Conservation (phyloP, 345 rosid species). For the Arabidopsis suecica region DNA sequence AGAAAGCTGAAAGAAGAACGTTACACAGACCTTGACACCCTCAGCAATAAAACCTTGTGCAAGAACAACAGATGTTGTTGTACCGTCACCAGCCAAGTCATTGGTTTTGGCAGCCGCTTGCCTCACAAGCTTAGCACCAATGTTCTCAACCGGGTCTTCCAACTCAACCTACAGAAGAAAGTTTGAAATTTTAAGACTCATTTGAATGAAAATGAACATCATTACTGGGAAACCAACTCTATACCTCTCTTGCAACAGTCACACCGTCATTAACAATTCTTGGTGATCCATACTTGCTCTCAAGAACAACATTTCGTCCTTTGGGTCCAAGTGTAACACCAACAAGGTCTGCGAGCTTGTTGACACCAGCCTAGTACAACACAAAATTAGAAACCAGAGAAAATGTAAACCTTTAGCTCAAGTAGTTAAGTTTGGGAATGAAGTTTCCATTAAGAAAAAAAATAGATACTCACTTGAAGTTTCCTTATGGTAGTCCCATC, state of each 20-base stretch:
- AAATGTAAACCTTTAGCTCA: not conserved
- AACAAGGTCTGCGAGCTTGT: conserved; percentile 97
- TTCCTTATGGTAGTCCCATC: conserved; percentile 90
- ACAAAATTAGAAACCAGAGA: conserved; percentile 6
- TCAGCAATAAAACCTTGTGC: conserved; percentile 97
- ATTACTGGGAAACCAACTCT: not conserved
- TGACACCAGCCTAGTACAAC: conserved; percentile 76
- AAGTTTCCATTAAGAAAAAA: not conserved
- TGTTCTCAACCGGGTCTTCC: conserved; percentile 98
- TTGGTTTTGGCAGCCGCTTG: conserved; percentile 99
- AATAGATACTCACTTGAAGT: conserved; percentile 69
- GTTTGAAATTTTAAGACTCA: not conserved
- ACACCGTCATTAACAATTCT: conserved; percentile 98
- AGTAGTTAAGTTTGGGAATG: not conserved
- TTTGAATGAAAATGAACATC: not conserved
- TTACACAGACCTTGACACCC: conserved; percentile 82
- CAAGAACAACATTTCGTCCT: conserved; percentile 96
- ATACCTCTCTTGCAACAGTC: conserved; percentile 95
- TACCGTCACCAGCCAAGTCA: conserved; percentile 99
- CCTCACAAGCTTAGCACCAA: conserved; percentile 95
- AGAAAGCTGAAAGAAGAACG: conserved; percentile 7
- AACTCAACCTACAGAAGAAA: conserved; percentile 72
- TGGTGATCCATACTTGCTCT: conserved; percentile 98
- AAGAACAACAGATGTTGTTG: conserved; percentile 98
- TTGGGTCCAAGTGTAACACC: conserved; percentile 98